Conservation (phyloP, 2,329 filamentous ascomycete genomes). For the Penicillium vulpinum region DNA sequence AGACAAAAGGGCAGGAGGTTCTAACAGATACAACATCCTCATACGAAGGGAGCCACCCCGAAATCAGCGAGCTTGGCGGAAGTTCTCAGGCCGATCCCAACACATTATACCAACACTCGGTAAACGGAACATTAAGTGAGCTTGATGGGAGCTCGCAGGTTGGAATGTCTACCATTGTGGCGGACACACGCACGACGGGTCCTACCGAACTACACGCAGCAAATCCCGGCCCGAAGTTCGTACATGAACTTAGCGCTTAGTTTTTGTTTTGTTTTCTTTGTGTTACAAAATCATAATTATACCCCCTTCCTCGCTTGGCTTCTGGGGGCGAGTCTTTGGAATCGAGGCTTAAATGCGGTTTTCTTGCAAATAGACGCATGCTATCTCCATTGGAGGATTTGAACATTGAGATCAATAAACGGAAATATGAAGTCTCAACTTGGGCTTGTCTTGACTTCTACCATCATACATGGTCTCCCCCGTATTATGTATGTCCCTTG, state of each 20-base stretch:
- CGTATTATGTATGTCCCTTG: not conserved
- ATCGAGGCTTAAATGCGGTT: not conserved
- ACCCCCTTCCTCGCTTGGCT: not conserved
- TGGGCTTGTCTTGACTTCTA: not conserved
- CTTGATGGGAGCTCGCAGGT: not conserved
- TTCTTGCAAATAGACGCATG: not conserved
- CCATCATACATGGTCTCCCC: not conserved
- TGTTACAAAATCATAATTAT: not conserved
- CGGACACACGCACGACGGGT: not conserved
- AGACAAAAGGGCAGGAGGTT: not conserved
- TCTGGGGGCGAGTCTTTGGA: not conserved
- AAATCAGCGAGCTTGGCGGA: not conserved
- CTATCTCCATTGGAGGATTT: not conserved
- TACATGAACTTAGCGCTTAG: constrained; percentile 6
- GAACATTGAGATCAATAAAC: not conserved
- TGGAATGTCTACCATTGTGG: not conserved
- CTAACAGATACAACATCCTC: not conserved
- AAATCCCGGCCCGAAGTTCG: not conserved
- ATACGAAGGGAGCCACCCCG: not conserved
- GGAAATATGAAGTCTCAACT: not conserved
- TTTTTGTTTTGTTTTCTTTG: not conserved
- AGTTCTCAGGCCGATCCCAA: not conserved
- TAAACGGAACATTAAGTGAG: not conserved
- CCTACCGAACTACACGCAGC: not conserved
- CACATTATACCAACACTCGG: not conserved